Evolutionary conservation across 2,329 filamentous ascomycete genomes (phyloP).

Genomic region (Dothistroma pini): DNA sequence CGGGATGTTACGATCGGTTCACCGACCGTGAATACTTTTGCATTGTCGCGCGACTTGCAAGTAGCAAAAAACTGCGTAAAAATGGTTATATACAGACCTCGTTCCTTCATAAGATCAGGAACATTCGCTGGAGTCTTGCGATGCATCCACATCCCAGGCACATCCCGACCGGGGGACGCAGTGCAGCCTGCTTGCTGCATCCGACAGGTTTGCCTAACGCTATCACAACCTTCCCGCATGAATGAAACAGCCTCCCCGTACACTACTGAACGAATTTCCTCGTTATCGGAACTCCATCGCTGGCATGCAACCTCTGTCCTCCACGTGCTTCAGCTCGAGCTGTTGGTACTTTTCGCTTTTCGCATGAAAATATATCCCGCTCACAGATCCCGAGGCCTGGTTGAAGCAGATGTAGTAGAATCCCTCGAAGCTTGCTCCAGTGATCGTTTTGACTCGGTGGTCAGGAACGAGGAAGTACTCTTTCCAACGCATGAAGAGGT

Average conservation of each 20-base stretch:
- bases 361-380: slow-evolving; percentile 94
- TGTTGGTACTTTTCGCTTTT: slow-evolving; percentile 99
- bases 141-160: background rate
- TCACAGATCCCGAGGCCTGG: slow-evolving; percentile 78
- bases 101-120: background rate
- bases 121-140: background rate
- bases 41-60: background rate
- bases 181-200: slow-evolving; percentile 8
- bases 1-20: background rate
- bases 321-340: slow-evolving; percentile 82
- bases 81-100: background rate
- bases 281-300: slow-evolving; percentile 82
- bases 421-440: slow-evolving; percentile 92
- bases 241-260: background rate
- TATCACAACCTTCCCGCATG: slow-evolving; percentile 16
- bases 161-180: background rate
- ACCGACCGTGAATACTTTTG: background rate
- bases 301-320: slow-evolving; percentile 76
- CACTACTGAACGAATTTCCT: background rate
- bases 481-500: slow-evolving; percentile 99
- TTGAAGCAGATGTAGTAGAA: slow-evolving; percentile 99
- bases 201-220: slow-evolving; percentile 20
- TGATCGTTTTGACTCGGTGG: slow-evolving; percentile 85
- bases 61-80: background rate
- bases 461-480: slow-evolving; percentile 97